Base-by-base conservation (phyloP, 1,284 basidiomycete species). In the Tremellales sp. region DNA sequence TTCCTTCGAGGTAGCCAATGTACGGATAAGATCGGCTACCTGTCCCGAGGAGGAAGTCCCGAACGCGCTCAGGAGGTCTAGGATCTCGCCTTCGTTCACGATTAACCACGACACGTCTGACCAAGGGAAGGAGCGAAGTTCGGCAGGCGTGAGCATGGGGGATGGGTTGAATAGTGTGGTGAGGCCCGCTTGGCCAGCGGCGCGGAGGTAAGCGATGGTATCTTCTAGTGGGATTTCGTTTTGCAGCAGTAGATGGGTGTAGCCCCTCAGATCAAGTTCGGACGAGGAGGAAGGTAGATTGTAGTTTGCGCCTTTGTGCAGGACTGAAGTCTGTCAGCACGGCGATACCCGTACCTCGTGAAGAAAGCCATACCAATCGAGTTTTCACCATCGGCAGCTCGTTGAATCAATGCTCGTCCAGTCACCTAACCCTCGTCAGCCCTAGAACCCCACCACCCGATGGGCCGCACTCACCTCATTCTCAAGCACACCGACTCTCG, bases 191-290 rank as follows among this genome's bases (percentile, higher is more conserved):
- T 41, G 13, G 19, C 55, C 56, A 0, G 74, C 74, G 3, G 53
- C 48, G 12, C 19, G 44, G 44, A 79, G 67, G 55, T 78, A 77
- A 3, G 72, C 58, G 13, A 69, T 49, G 4, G 80, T 81, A 5
- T 73, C 70, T 1, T 56, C 44, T 12, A 80, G 67, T 0, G 79
- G 79, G 45, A 82, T 79, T 63, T 82, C 80, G 59, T 82, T 81
- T 53, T 81, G 80, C 1, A 81, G 63, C n/a, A 80, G 66, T 4
- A 81, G 64, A 56, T 80, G 77, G 15, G 77, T 72, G 57, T 67
- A 63, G 21, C 48, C 49, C 8, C 41, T 29, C 2, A 68, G 52
- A 26, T 61, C 43, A 8, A 61, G 61, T n/a, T 47, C 43, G 36
- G 58, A 43, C 22, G 60, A 48, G 15, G 47, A 25, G 24, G 53